Evolutionary conservation across 2,329 filamentous ascomycete genomes (phyloP).

Genomic region (Biscogniauxia mediterranea): DNA sequence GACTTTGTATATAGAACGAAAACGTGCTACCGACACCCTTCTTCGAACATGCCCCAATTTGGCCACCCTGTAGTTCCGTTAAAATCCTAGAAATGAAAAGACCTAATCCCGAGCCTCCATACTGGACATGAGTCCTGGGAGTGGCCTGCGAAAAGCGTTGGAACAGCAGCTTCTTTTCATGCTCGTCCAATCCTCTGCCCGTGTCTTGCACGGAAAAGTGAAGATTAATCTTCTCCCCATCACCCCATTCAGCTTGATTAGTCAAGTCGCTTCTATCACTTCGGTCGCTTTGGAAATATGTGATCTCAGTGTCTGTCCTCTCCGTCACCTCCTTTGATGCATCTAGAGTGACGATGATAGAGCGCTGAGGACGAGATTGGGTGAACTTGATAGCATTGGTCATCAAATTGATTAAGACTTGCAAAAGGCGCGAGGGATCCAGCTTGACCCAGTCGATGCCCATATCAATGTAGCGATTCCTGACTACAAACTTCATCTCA

Average conservation of each 20-base stretch:
- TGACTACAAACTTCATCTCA: slow-evolving; percentile 65
- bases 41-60: slow-evolving; percentile 69
- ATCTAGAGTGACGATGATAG: slow-evolving; percentile 63
- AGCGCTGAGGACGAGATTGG: slow-evolving; percentile 55
- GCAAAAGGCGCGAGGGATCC: slow-evolving; percentile 71
- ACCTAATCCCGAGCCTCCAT: slow-evolving; percentile 68
- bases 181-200: slow-evolving; percentile 62
- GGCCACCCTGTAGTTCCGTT: slow-evolving; percentile 74
- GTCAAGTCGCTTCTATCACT: slow-evolving; percentile 45
- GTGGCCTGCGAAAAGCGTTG: slow-evolving; percentile 68
- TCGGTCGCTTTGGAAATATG: slow-evolving; percentile 48
- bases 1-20: slow-evolving; percentile 72
- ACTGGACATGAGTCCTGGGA: slow-evolving; percentile 68
- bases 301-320: slow-evolving; percentile 38
- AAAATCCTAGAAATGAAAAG: slow-evolving; percentile 76
- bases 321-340: slow-evolving; percentile 55
- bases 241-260: slow-evolving; percentile 65
- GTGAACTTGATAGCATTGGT: slow-evolving; percentile 66
- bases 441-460: slow-evolving; percentile 70
- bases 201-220: slow-evolving; percentile 72
- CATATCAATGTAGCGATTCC: slow-evolving; percentile 64
- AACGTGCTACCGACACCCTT: slow-evolving; percentile 71
- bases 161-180: slow-evolving; percentile 66
- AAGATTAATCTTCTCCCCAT: slow-evolving; percentile 68
- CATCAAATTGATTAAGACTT: slow-evolving; percentile 75